A percentile compares a stretch with the other conserved stretches of the same genome.
Conservation (phyloP, 2,329 filamentous ascomycete genomes). For the Metarhizium brunneum region DNA sequence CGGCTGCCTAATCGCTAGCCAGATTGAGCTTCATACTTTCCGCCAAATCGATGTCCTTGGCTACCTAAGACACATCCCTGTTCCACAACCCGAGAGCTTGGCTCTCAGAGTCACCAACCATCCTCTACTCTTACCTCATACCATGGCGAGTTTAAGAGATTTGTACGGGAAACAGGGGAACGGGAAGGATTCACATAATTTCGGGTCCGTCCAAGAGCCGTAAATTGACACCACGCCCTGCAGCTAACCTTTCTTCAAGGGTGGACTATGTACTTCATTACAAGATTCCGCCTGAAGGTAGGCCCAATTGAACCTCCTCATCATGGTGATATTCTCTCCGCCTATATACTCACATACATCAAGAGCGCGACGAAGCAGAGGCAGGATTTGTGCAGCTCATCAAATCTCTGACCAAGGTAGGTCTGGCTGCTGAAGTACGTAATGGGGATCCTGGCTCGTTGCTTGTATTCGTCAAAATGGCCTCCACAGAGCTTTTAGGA, state of each 20-base stretch:
- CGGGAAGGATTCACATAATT: constrained; percentile 25
- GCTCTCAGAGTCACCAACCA: background rate
- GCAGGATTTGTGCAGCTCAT: constrained; percentile 71
- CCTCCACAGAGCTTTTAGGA: constrained; percentile 63
- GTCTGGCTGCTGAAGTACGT: constrained; percentile 82
- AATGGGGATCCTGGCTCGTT: constrained; percentile 66
- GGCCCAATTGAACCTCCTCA: constrained; percentile 7
- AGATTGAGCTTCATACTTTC: background rate
- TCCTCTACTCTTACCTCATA: background rate
- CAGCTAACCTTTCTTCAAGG: constrained; percentile 26
- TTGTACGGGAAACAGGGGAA: constrained; percentile 21
- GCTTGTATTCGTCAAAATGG: constrained; percentile 74
- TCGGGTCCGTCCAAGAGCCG: constrained; percentile 22
- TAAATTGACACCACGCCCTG: background rate
- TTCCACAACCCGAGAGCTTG: background rate
- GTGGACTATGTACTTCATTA: constrained; percentile 88
- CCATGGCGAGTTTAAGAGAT: constrained; percentile 25
- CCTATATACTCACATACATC: background rate
- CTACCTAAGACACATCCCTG: background rate
- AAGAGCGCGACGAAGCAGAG: constrained; percentile 61
- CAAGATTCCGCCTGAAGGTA: constrained; percentile 60
- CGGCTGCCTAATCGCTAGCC: background rate
- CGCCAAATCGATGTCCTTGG: background rate
- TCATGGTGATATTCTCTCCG: background rate
- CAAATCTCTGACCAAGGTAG: constrained; percentile 63